A percentile compares a stretch with the other conserved stretches of the same genome.
These are phyloP conservation scores for Xerocomellus amylosporus DNA, from an alignment of 768 basidiomycete species.

Conservation along the genomic window DNA sequence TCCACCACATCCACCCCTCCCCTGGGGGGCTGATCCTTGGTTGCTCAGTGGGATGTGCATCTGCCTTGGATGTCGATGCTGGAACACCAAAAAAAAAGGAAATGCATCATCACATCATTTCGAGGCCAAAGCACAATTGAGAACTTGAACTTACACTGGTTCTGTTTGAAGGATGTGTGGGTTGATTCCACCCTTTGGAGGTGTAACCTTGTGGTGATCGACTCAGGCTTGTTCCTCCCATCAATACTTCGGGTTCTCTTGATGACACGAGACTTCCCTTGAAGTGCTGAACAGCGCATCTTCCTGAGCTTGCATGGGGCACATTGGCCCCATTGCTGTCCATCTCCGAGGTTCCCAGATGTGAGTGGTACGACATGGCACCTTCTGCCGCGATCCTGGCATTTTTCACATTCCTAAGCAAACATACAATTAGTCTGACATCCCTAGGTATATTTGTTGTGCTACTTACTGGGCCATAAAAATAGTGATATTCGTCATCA, in stretches of 20 bases:
- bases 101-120: too few relatives aligned
- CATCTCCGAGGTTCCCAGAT: too few relatives aligned
- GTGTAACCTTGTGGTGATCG: neutral
- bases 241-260: neutral
- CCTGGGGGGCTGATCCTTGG: neutral
- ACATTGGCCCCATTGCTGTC: neutral
- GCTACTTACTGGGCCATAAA: constrained; percentile 4
- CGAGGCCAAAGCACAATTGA: too few relatives aligned
- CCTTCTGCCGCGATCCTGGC: neutral
- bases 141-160: neutral
- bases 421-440: neutral
- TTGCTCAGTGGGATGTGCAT: rapidly evolving
- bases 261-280: neutral
- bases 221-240: neutral
- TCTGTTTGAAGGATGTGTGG: neutral
- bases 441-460: too few relatives aligned
- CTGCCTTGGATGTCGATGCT: neutral
- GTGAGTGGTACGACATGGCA: neutral
- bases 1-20: neutral
- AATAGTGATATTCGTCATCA: neutral
- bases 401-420: neutral
- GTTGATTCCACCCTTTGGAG: too few relatives aligned
- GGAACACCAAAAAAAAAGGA: neutral
- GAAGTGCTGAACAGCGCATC: neutral
- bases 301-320: neutral